These are phyloP conservation scores for Dissophora ornata DNA, from an alignment of 192 early-diverging fungal species.

Conservation along the genomic window DNA sequence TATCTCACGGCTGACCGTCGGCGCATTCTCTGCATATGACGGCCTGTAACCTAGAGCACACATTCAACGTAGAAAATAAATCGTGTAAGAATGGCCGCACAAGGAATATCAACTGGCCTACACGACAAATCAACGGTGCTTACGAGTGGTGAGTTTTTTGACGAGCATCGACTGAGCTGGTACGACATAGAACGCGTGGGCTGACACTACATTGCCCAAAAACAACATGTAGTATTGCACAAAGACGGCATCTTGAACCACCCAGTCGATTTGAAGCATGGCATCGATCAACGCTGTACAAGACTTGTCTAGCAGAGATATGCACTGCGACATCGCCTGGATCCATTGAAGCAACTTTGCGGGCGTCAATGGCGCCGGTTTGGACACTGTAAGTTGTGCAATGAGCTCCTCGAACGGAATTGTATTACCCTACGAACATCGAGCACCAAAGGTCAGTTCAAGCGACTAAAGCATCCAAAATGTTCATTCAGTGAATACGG, in stretches of 20 bases:
- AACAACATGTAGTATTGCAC: conserved; percentile 69
- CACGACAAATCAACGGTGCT: too few species aligned
- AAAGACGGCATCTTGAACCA: conserved; percentile 59
- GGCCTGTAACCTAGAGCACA: conserved; percentile 29
- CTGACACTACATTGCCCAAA: conserved; percentile 79
- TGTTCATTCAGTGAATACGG: neutral
- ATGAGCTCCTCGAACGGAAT: conserved; percentile 42
- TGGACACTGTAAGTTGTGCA: conserved; percentile 42
- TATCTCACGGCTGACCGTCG: conserved; percentile 4
- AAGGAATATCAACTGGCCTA: neutral
- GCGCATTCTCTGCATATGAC: neutral
- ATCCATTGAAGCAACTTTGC: conserved; percentile 58
- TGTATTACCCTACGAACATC: conserved; percentile 27
- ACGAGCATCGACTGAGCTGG: conserved; percentile 73
- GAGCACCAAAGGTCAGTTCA: neutral
- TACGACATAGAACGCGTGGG: conserved; percentile 73
- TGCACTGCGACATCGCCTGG: conserved; percentile 57
- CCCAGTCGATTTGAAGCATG: conserved; percentile 72
- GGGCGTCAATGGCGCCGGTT: conserved; percentile 32
- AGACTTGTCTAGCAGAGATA: conserved; percentile 58
- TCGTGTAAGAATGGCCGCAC: neutral
- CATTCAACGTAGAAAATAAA: too few species aligned
- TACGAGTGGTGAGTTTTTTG: conserved; percentile 63
- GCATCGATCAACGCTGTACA: conserved; percentile 67
- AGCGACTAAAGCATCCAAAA: neutral